These are phyloP conservation scores for Trichoderma erinaceum DNA, from an alignment of 495 filamentous ascomycete genomes.

Conservation along the genomic window DNA sequence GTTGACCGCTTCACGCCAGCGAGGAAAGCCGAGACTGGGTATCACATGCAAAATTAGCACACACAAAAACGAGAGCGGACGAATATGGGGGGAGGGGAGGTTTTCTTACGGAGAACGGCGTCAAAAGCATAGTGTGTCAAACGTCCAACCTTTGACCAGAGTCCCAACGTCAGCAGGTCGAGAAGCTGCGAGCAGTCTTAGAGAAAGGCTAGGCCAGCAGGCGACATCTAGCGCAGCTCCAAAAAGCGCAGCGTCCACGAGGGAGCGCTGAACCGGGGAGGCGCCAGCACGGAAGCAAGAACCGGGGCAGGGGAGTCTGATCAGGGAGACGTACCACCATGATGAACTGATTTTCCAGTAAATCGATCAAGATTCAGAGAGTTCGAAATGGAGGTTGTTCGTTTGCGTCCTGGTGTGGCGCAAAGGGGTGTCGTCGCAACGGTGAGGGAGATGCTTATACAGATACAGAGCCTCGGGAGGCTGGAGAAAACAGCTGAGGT, in stretches of 20 bases:
- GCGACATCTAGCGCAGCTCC: neutral
- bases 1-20: constrained; percentile 95
- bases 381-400: neutral
- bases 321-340: constrained; percentile 25
- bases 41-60: constrained; percentile 15
- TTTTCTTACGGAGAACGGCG: constrained; percentile 72
- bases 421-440: constrained; percentile 9
- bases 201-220: constrained; percentile 21
- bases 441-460: constrained; percentile 4
- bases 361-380: neutral
- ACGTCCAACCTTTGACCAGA: constrained; percentile 76
- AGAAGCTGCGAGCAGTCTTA: constrained; percentile 44
- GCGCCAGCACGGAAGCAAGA: constrained; percentile 6
- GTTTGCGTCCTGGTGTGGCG: constrained; percentile 1
- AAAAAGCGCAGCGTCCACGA: neutral
- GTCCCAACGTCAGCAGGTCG: constrained; percentile 55
- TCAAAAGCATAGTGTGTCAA: constrained; percentile 94
- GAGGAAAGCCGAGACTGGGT: constrained; percentile 83
- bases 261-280: neutral
- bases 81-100: constrained; percentile 15
- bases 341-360: constrained; percentile 16
- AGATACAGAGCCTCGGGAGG: neutral
- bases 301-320: constrained; percentile 14
- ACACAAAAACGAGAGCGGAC: neutral
- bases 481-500: constrained; percentile 11